A percentile compares a stretch with the other conserved stretches of the same genome.
Evolutionary conservation across 2,329 filamentous ascomycete species (phyloP).

Genomic region (Ophiobolus disseminans): DNA sequence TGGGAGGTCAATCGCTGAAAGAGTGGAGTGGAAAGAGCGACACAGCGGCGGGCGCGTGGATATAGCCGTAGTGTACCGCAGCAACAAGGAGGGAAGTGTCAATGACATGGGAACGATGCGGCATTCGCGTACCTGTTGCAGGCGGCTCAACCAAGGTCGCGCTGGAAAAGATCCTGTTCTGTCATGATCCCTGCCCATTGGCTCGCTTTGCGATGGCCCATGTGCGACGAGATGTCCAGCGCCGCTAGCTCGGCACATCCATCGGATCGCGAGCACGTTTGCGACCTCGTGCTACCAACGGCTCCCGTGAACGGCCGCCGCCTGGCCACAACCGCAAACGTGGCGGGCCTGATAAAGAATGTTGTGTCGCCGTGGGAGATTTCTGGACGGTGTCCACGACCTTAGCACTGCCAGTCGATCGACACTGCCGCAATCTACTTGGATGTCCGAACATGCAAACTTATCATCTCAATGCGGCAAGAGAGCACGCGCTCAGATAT

Average conservation of each 20-base stretch:
- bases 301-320: neutral
- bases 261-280: neutral
- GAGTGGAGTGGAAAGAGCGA: constrained; percentile 7
- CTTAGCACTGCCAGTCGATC: neutral
- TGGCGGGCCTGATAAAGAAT: too few relatives aligned
- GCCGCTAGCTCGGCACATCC: neutral
- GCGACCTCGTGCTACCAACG: neutral
- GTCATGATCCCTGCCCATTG: neutral
- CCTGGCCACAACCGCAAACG: neutral
- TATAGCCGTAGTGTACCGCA: neutral
- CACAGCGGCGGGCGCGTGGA: constrained; percentile 1
- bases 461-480: constrained; percentile 4
- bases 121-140: neutral
- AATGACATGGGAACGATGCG: constrained; percentile 14
- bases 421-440: neutral
- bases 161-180: constrained; percentile 1
- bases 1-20: neutral
- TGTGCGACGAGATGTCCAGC: neutral
- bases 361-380: neutral
- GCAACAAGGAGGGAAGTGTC: neutral
- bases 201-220: neutral
- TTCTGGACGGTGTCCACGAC: too few relatives aligned
- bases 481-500: constrained; percentile 2
- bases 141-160: constrained; percentile 1
- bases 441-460: neutral